Base-by-base conservation (phyloP, 805 yeast genomes). In the Nakazawaea wyomingensis region DNA sequence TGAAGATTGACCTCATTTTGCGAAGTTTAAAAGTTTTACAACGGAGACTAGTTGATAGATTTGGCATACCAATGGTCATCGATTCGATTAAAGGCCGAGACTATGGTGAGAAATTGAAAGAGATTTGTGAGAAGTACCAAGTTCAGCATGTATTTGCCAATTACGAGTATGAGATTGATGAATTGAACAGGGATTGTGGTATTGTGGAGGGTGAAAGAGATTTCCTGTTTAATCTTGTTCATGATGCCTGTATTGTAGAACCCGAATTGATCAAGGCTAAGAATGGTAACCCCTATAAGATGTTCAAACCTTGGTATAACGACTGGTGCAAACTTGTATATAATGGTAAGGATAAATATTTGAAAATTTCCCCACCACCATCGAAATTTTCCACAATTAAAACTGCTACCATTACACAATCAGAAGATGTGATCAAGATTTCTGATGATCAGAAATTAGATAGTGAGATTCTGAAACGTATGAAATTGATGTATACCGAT, bases 111-210 rank as follows among this genome's bases (percentile, higher is more conserved):
- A 62, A 61, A 60, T 50, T 61, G 35, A 34, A 50, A 17, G 38
- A 50, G 11, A 64, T 65, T 40, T 49, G 59, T 40, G 34, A 53
- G 29, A 45, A 54, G 24, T 45, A 62, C 44, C 46, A 59, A 9
- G 49, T 56, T 21, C 39, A 52, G 9, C 57, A 61, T 35, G 49
- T 71, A 13, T 64, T 51, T 36, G 61, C 67, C 17, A 71, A 69
- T 49, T 54, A 61, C 29, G 66, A 66, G 54, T 70, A 69, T 47
- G 76, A 69, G 53, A 66, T 67, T 14, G 75, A 71, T 50, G 76
- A 71, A 50, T 48, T 70, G 37, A 54, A 66, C 16, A 52, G 65
- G 18, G 57, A 57, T 32, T 48, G 52, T 11, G 39, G 43, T 1
- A 52, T 62, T 34, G 33, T 52, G 21, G 45, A 48, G 8, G 19